These are phyloP conservation scores for Cicer yamashitae DNA, from an alignment of 306 rosid species.

Conservation along the genomic window DNA sequence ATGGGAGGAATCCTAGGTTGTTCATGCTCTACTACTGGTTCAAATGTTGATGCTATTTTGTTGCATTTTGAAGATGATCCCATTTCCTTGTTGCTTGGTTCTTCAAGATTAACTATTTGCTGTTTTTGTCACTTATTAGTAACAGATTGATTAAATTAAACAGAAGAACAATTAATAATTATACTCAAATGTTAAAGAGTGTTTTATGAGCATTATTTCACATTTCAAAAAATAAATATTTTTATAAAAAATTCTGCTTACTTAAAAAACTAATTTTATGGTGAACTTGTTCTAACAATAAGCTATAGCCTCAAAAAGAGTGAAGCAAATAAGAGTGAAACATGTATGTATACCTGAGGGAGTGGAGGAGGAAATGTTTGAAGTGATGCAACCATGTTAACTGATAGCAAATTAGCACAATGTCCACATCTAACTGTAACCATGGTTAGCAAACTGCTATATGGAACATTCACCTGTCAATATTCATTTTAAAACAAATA, in stretches of 20 bases:
- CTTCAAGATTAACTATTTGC: conserved; percentile 59
- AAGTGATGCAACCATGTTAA: conserved; percentile 71
- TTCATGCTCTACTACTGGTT: conserved; percentile 60
- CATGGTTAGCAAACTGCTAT: conserved; percentile 61
- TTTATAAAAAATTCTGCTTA: too few relatives aligned
- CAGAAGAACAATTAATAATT: background rate
- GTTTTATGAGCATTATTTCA: too few relatives aligned
- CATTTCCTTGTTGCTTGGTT: conserved; percentile 58
- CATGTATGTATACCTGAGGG: conserved; percentile 51
- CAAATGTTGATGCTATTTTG: conserved; percentile 60
- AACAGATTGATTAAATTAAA: conserved; percentile 6
- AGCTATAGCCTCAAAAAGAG: conserved; percentile 27
- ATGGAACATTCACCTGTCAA: conserved; percentile 94
- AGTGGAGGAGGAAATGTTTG: conserved; percentile 66
- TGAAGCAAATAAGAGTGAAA: conserved; percentile 4
- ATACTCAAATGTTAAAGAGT: too few relatives aligned
- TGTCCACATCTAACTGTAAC: conserved; percentile 99
- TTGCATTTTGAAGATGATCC: conserved; percentile 77
- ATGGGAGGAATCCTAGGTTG: conserved; percentile 81
- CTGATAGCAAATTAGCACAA: conserved; percentile 88
- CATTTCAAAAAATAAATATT: too few relatives aligned
- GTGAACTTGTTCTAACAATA: too few relatives aligned
- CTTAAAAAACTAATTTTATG: too few relatives aligned
- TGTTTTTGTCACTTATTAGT: conserved; percentile 61
- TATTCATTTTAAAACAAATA: conserved; percentile 25